Evolutionary conservation across 2,329 filamentous ascomycete species (phyloP).

Genomic region (Colletotrichum musicola): DNA sequence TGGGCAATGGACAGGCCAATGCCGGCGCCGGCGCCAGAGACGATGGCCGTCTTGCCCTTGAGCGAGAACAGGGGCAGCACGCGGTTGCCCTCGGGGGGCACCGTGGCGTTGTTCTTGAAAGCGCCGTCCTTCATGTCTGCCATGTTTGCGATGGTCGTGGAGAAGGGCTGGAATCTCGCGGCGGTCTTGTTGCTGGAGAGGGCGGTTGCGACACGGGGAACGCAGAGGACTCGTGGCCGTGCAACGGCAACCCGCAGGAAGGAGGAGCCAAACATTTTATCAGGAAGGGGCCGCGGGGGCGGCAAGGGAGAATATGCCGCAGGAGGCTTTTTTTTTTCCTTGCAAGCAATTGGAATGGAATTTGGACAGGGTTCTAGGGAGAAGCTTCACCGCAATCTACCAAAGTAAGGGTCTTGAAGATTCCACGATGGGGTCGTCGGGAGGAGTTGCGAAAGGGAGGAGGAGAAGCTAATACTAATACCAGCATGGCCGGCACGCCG

Average conservation of each 20-base stretch:
- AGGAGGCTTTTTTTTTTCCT: constrained; percentile 9
- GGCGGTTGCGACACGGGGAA: constrained; percentile 18
- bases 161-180: constrained; percentile 34
- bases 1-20: constrained; percentile 76
- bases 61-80: constrained; percentile 77
- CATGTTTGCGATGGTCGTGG: constrained; percentile 45
- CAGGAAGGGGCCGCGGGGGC: neutral
- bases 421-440: constrained; percentile 14
- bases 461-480: constrained; percentile 32
- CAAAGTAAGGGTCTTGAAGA: constrained; percentile 19
- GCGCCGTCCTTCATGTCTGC: constrained; percentile 59
- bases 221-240: constrained; percentile 27
- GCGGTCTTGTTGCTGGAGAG: constrained; percentile 5
- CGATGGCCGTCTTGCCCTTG: constrained; percentile 77
- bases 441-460: constrained; percentile 18
- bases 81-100: constrained; percentile 58
- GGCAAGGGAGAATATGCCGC: constrained; percentile 28
- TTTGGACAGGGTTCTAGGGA: constrained; percentile 35
- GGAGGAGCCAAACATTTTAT: constrained; percentile 37
- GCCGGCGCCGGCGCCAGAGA: constrained; percentile 75
- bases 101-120: constrained; percentile 71
- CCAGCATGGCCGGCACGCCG: constrained; percentile 27
- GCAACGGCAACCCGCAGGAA: constrained; percentile 32
- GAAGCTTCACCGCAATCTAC: constrained; percentile 26
- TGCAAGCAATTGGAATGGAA: neutral